phyloP scores from a whole-genome alignment of 1,284 basidiomycete species.

The Moesziomyces parantarcticus region DNA sequence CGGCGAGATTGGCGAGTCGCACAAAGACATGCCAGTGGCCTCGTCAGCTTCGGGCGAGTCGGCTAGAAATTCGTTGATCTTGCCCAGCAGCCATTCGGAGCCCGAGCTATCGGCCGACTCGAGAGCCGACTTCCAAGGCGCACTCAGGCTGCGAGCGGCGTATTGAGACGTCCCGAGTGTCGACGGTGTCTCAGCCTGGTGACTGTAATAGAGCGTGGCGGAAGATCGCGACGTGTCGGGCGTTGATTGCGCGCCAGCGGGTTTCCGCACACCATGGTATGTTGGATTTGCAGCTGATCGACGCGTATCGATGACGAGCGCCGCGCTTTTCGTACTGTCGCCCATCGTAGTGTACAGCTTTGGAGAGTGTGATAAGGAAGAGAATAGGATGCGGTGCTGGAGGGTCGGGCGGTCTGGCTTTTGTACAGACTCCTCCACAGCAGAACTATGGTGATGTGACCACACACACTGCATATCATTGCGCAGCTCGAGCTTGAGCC shows the following conservation, averaged over 20 bases:
- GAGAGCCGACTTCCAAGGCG: not conserved
- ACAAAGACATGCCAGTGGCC: too few species aligned
- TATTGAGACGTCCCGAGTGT: too few species aligned
- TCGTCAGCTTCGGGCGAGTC: not conserved
- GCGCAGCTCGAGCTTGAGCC: too few species aligned
- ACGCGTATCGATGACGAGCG: conserved; percentile 36
- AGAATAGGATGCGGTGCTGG: too few species aligned
- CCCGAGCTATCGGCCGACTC: not conserved
- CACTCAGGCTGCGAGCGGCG: not conserved
- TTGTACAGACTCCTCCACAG: too few species aligned
- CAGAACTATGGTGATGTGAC: too few species aligned
- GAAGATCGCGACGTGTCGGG: conserved; percentile 3
- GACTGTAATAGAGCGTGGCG: conserved; percentile 6
- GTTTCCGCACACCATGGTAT: too few species aligned
- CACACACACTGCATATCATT: too few species aligned
- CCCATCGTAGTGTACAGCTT: not conserved
- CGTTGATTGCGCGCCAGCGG: not conserved
- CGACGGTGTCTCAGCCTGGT: not conserved
- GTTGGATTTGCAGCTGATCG: too few species aligned
- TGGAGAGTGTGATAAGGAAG: too few species aligned
- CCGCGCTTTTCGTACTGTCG: conserved; percentile 2
- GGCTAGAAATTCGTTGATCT: conserved; percentile 43
- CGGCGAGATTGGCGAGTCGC: conserved; percentile 3
- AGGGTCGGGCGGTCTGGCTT: too few species aligned
- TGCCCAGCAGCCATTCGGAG: conserved; percentile 20